Evolutionary conservation across 2,329 filamentous ascomycete genomes (phyloP), one percentile per base, ranked within the genome.

Genomic region (Penicillium glabrum): DNA sequence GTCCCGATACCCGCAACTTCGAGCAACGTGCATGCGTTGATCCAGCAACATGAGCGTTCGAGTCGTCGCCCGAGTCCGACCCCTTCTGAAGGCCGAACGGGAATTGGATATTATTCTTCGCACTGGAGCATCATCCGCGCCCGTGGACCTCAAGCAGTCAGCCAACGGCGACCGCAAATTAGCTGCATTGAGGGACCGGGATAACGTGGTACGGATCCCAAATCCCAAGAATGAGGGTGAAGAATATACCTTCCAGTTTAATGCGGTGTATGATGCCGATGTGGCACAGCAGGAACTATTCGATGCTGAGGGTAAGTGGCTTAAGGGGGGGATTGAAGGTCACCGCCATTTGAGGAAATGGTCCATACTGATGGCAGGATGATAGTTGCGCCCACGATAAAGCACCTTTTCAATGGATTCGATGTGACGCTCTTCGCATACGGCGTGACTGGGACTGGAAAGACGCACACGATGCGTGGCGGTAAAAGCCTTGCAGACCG

Each of bases 401-500:
- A 96, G 73, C 89, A 95, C 53, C 85, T 98, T 10, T 97, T 98
- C 77, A 76, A 73, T 53, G 95, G 91, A 56, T 86, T 91, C 70
- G 90, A 96, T 76, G 85, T 93, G 43, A 96, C 91, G 11, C 85
- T 96, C 56, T 96, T 97, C 70, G 92, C 93, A 27, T 96, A 97
- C 72, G 93, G 93, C 59, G 91, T 93, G 58, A 96, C 93, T 0
- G 93, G 93, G 46, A 96, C 92, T 0, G 93, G 93, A 54, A 97
- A 97, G 78, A 97, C 93, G 58, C 91, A 96, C 76, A 97, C 93
- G 3, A 96, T 97, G 92, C 88, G 93, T 62, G 93, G 93, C 63
- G 93, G 93, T 39, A 85, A 96, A 75, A 90, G 89, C 71, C 81
- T 96, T 54, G 88, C 89, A 5, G 92, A 96, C 54, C 84, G 93